A percentile compares a stretch with the other conserved stretches of the same genome.
phyloP scores from a whole-genome alignment of 352 stramenopile species.

The Globisporangium solare region DNA sequence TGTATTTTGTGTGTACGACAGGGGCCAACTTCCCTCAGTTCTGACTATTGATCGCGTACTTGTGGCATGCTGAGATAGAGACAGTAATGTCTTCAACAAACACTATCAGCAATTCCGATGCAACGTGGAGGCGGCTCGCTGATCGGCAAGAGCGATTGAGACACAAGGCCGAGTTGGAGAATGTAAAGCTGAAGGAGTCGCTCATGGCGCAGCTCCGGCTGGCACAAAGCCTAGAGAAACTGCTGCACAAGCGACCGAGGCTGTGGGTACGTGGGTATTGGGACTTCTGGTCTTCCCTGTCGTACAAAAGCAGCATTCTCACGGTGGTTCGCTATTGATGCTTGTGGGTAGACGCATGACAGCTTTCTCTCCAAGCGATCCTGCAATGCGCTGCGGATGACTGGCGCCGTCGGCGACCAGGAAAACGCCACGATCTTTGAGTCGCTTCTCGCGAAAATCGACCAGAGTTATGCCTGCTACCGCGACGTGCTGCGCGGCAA shows the following conservation, averaged over 20 bases:
- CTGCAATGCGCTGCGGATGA: background rate
- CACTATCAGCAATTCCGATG: background rate
- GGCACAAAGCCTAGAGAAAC: conserved; percentile 3
- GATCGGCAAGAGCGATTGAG: conserved; percentile 10
- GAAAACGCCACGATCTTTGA: conserved; percentile 4
- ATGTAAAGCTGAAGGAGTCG: conserved; percentile 13
- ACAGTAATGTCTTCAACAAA: too few relatives aligned
- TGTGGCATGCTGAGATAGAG: background rate
- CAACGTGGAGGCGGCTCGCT: conserved; percentile 15
- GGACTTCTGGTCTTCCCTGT: background rate
- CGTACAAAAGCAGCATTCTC: background rate
- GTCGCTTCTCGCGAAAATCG: conserved; percentile 3
- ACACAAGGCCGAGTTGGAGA: conserved; percentile 13
- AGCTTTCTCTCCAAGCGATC: conserved; percentile 1
- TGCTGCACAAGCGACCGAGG: conserved; percentile 12
- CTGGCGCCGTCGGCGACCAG: background rate
- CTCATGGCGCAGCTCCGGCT: conserved; percentile 12
- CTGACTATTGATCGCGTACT: background rate
- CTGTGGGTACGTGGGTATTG: conserved; percentile 5
- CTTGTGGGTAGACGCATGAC: conserved; percentile 5
- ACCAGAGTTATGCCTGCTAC: conserved; percentile 7
- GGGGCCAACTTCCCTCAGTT: background rate
- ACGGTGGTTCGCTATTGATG: background rate
- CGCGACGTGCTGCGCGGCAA: background rate
- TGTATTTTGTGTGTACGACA: background rate